Evolutionary conservation across 331 rosid genomes (phyloP), one percentile per base, ranked within the genome.

Genomic region (Quercus phellos): DNA sequence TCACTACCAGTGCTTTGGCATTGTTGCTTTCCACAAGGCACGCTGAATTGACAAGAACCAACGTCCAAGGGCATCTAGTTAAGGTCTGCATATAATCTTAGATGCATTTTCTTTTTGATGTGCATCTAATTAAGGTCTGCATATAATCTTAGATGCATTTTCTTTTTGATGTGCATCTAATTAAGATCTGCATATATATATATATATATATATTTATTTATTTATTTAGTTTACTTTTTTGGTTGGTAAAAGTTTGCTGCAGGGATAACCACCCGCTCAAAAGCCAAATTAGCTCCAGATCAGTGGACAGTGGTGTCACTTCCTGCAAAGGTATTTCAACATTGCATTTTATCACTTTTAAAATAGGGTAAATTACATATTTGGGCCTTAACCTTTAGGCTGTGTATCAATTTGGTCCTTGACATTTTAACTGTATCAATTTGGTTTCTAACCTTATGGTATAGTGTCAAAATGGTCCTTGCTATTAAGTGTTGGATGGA

Each of bases 1-100:
- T 94, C 77, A 92, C 97, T 50, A 92, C 99, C 43, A 89, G 90
- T 84, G 97, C 97, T 70, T 85, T 94, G 81, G 95, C 94, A 78
- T 84, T 94, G 83, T 77, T 94, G 89, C 87, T 92, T 61, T 69
- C 84, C 73, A 84, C 94, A 3, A 82, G 88, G 75, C 97, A 90
- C 70, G 69, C 83, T 72, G 92, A 92, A 86, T 74, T 94, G 43
- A 84, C 77, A 59, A 91, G 86, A 85, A 81, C 75, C 69, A 83
- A 75, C 24, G 99, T 94, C 42, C 93, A 83, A 68, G 97, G 97
- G 84, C 75, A 86, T 82, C 79, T 90, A 51, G 29, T 90, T 75
- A 88, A 91, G 98, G 98, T 93, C 68, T 86, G 60, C 67, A 68
- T 50, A 14, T 78, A 68, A 51, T 61, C 18, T 56, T 66, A 19